Base-by-base conservation (phyloP, 2,329 filamentous ascomycete genomes). In the Aspergillus tanneri region DNA sequence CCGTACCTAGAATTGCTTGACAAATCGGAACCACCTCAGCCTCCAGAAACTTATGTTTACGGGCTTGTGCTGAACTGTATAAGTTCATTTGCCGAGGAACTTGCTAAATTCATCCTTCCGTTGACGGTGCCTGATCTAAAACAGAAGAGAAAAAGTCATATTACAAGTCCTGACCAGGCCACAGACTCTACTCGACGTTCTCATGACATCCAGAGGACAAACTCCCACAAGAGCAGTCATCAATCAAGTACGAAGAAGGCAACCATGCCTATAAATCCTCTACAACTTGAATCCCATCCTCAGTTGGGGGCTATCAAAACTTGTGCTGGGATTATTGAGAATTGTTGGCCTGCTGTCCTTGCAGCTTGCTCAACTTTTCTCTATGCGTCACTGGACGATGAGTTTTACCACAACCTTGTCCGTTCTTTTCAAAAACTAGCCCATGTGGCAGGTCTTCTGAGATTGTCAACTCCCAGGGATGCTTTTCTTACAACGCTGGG, bases 361-460 rank as follows among this genome's bases (percentile, higher is more conserved):
- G 92, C 93, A 1, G 93, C 90, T 2, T 96, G 90, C 60, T 99
- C 93, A 0, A 96, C 92, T 0, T 99, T 97, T 64, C 74, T 99
- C 14, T 95, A 95, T 64, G 89, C 93, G 23, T 85, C 92, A 0
- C 75, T 99, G 3, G 93, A 99, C 65, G 87, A 89, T 1, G 90
- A 96, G 44, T 96, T 93, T 59, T 99, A 97, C 61, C 91, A 96
- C 57, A 84, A 86, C 8, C 76, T 99, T 1, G 92, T 99, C 19
- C 83, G 93, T 56, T 88, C 92, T 0, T 95, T 97, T 58, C 93
- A 99, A 62, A 90, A 95, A 56, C 88, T 99, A 61, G 88, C 93
- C 1, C 95, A 99, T 65, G 92, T 97, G 2, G 90, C 93, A 30
- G 95, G 93, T 4, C 76, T 99, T 38, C 72, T 99, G 7, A 84